phyloP scores from a whole-genome alignment of 2,329 filamentous ascomycete species.

The Sporothrix pallida region DNA sequence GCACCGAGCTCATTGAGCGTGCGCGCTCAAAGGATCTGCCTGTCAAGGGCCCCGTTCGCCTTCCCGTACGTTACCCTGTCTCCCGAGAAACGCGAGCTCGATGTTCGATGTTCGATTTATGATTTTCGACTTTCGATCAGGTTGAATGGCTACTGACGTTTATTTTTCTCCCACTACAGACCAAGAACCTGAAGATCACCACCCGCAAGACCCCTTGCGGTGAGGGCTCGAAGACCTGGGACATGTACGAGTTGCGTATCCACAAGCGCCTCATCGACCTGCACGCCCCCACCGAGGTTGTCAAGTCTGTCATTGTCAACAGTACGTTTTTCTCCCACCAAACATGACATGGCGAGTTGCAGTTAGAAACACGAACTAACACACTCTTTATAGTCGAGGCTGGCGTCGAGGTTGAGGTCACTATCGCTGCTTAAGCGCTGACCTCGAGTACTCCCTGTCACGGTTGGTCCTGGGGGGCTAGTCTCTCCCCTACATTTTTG shows the following conservation, averaged over 20 bases:
- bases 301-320: conserved; percentile 97
- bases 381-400: conserved; percentile 65
- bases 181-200: conserved; percentile 95
- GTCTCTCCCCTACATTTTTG: background rate
- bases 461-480: background rate
- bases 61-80: conserved; percentile 59
- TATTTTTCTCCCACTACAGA: conserved; percentile 47
- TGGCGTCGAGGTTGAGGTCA: conserved; percentile 91
- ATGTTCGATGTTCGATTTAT: too few species aligned
- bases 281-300: conserved; percentile 95
- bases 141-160: background rate
- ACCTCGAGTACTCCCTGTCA: background rate
- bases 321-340: conserved; percentile 45
- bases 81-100: too few species aligned
- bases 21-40: conserved; percentile 98
- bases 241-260: conserved; percentile 93
- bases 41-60: conserved; percentile 96
- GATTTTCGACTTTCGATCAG: too few species aligned
- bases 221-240: conserved; percentile 99
- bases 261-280: conserved; percentile 98
- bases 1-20: conserved; percentile 96
- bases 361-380: conserved; percentile 29
- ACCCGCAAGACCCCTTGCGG: conserved; percentile 99
- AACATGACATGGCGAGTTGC: background rate
- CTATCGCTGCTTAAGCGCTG: conserved; percentile 69